A percentile compares a stretch with the other conserved stretches of the same genome.
Evolutionary conservation across 2,329 filamentous ascomycete genomes (phyloP).

Genomic region (Fusarium caatingaense): DNA sequence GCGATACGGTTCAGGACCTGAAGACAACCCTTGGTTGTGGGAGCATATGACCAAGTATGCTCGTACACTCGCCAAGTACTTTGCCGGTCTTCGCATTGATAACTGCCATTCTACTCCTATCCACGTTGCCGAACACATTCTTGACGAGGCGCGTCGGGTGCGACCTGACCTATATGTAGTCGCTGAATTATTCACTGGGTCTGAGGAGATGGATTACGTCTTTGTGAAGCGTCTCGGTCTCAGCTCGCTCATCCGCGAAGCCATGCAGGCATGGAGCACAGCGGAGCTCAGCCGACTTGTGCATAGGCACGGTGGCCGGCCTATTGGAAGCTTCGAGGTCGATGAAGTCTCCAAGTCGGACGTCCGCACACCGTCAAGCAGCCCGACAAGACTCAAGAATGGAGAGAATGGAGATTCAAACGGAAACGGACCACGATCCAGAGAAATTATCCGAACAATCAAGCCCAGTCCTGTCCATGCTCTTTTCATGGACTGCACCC

Average conservation of each 20-base stretch:
- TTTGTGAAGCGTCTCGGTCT: slow-evolving; percentile 94
- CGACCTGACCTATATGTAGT: slow-evolving; percentile 91
- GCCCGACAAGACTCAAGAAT: slow-evolving; percentile 46
- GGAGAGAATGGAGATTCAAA: slow-evolving; percentile 29
- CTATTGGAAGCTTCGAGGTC: slow-evolving; percentile 97
- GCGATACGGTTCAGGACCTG: slow-evolving; percentile 81
- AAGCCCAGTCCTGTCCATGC: slow-evolving; percentile 91
- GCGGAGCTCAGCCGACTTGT: slow-evolving; percentile 92
- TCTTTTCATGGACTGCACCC: slow-evolving; percentile 98
- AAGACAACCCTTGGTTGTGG: slow-evolving; percentile 95
- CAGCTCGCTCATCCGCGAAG: slow-evolving; percentile 92
- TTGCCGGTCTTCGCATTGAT: slow-evolving; percentile 94
- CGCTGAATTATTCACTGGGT: slow-evolving; percentile 94
- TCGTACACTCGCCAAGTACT: slow-evolving; percentile 91
- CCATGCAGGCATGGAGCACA: slow-evolving; percentile 98
- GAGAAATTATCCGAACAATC: slow-evolving; percentile 81
- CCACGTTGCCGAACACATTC: slow-evolving; percentile 91
- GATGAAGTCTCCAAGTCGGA: slow-evolving; percentile 81
- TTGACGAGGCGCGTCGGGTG: slow-evolving; percentile 91
- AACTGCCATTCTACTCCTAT: slow-evolving; percentile 98
- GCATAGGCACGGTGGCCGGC: slow-evolving; percentile 90
- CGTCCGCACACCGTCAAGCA: slow-evolving; percentile 48
- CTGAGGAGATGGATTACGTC: slow-evolving; percentile 94
- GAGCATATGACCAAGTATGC: slow-evolving; percentile 96
- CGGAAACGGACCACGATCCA: slow-evolving; percentile 53